phyloP scores from a whole-genome alignment of 306 rosid species.

The Vigna unguiculata region DNA sequence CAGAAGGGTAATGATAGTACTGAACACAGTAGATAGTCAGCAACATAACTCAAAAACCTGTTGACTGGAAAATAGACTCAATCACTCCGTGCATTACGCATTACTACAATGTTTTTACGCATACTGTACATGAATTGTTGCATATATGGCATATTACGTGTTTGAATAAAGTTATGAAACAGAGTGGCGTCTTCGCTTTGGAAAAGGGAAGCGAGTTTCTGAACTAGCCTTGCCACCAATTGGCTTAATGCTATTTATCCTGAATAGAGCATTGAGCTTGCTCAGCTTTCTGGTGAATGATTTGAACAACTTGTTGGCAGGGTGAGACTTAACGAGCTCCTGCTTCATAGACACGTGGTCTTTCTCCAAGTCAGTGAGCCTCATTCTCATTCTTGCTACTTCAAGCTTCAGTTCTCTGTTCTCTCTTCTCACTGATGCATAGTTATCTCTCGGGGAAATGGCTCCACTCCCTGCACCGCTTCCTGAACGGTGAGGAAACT shows the following conservation, averaged over 20 bases:
- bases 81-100: constrained; percentile 47
- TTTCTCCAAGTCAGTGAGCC: constrained; percentile 93
- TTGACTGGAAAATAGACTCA: constrained; percentile 49
- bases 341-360: constrained; percentile 97
- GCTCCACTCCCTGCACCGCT: constrained; percentile 99
- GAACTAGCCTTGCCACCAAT: constrained; percentile 54
- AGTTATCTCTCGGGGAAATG: constrained; percentile 95
- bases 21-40: not conserved
- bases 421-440: constrained; percentile 97
- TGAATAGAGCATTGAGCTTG: constrained; percentile 76
- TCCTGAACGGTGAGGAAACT: constrained; percentile 88
- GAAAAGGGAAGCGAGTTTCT: constrained; percentile 82
- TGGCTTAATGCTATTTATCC: constrained; percentile 67
- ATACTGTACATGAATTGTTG: constrained; percentile 47
- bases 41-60: constrained; percentile 42
- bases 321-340: constrained; percentile 84
- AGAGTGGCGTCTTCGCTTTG: constrained; percentile 92
- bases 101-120: not conserved
- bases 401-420: constrained; percentile 96
- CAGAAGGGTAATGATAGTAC: constrained; percentile 1
- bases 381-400: constrained; percentile 99
- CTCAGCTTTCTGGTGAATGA: constrained; percentile 78
- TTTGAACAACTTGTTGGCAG: constrained; percentile 80
- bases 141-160: constrained; percentile 41
- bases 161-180: constrained; percentile 64